Percentiles rank a stretch among this genome's conserved stretches.
These are phyloP conservation scores for Rhizoctonia solani DNA, from an alignment of 1,284 basidiomycete genomes.

Conservation along the genomic window DNA sequence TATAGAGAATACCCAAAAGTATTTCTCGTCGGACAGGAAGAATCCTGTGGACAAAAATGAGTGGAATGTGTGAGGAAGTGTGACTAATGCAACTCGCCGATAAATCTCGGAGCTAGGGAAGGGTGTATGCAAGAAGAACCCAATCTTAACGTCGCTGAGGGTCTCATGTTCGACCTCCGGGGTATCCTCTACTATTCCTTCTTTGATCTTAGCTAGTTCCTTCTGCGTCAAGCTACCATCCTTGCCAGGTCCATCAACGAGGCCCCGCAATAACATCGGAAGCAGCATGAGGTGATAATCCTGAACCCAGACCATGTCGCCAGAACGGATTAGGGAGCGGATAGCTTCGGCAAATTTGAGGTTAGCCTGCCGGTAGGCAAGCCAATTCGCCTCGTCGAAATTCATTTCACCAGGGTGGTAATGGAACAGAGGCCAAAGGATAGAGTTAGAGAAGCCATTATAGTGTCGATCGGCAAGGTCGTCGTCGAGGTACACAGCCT, in stretches of 20 bases:
- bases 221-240: constrained; percentile 65
- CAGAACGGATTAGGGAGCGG: constrained; percentile 72
- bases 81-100: constrained; percentile 58
- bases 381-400: constrained; percentile 98
- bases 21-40: constrained; percentile 97
- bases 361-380: constrained; percentile 96
- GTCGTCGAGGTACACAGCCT: constrained; percentile 96
- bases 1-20: constrained; percentile 91
- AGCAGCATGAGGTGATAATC: constrained; percentile 98
- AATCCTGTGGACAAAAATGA: constrained; percentile 59
- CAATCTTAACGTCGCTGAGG: constrained; percentile 72
- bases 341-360: constrained; percentile 92
- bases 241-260: constrained; percentile 73
- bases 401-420: constrained; percentile 99
- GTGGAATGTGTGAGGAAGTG: background rate
- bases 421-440: constrained; percentile 99
- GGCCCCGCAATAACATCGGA: constrained; percentile 87
- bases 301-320: constrained; percentile 98
- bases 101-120: constrained; percentile 99
- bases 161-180: constrained; percentile 49
- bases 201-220: constrained; percentile 75
- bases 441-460: constrained; percentile 99
- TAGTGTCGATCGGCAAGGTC: constrained; percentile 98
- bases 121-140: constrained; percentile 98
- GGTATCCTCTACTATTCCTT: constrained; percentile 62